Conservation (phyloP, 768 basidiomycete genomes). For the Termitomyces sp. region DNA sequence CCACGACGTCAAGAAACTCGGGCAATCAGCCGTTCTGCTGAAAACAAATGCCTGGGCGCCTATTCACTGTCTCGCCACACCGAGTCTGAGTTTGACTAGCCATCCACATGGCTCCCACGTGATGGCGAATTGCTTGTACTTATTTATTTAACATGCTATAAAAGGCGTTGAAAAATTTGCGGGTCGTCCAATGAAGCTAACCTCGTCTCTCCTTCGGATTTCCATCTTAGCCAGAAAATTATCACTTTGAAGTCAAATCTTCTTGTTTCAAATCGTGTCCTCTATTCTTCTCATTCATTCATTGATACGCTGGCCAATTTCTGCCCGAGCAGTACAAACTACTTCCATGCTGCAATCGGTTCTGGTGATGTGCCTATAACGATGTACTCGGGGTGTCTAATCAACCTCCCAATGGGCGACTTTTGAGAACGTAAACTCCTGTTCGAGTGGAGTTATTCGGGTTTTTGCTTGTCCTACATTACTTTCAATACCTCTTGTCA, state of each 20-base stretch:
- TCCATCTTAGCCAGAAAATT: not conserved
- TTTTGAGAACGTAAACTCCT: slow-evolving; percentile 27
- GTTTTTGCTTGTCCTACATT: slow-evolving; percentile 29
- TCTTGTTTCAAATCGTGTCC: not conserved
- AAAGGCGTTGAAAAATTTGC: not conserved
- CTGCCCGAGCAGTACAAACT: slow-evolving; percentile 65
- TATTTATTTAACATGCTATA: not conserved
- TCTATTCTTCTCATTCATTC: not conserved
- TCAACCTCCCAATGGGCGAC: slow-evolving; percentile 49
- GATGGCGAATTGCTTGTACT: slow-evolving; percentile 3
- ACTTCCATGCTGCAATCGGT: slow-evolving; percentile 64
- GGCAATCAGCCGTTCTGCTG: no score
- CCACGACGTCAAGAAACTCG: not conserved
- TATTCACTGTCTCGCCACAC: not conserved
- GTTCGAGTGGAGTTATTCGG: slow-evolving; percentile 24
- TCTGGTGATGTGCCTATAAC: slow-evolving; percentile 73
- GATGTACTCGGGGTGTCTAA: slow-evolving; percentile 45
- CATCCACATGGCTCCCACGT: not conserved
- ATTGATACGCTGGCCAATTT: slow-evolving; percentile 44
- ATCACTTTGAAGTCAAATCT: not conserved
- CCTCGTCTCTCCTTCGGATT: not conserved
- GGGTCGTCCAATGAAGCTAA: no score
- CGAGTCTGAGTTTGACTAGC: not conserved
- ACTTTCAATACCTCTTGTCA: not conserved
- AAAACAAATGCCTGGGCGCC: not conserved